phyloP scores from a whole-genome alignment of 179 eudicot species.

The Silene vulgaris region DNA sequence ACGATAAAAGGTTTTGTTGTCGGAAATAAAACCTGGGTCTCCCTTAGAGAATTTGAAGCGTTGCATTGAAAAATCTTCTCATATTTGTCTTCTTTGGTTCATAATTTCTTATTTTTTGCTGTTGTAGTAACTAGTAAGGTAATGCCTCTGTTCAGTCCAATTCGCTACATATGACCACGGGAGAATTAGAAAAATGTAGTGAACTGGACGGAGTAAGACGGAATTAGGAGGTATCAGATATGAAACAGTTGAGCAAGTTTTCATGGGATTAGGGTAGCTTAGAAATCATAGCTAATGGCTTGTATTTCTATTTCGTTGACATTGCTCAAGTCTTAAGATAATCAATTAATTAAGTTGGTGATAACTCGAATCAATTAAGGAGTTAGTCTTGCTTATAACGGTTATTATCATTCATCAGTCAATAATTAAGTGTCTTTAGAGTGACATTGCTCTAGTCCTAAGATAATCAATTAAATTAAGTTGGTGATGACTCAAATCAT shows the following conservation, averaged over 20 bases:
- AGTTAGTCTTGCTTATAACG: too few relatives aligned
- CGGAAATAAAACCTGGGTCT: constrained; percentile 63
- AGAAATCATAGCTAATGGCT: not conserved
- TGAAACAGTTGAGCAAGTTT: too few relatives aligned
- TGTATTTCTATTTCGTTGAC: not conserved
- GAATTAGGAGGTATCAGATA: not conserved
- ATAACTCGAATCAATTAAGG: not conserved
- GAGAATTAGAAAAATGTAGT: too few relatives aligned
- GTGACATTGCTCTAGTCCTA: too few relatives aligned
- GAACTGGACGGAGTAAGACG: not conserved
- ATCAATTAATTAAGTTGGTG: not conserved
- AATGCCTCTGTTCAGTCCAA: too few relatives aligned
- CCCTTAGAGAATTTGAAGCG: constrained; percentile 19
- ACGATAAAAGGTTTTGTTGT: constrained; percentile 32
- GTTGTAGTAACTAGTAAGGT: too few relatives aligned
- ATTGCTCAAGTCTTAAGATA: not conserved
- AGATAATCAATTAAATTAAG: not conserved
- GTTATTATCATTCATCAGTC: too few relatives aligned
- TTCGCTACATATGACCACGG: too few relatives aligned
- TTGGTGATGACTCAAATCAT: not conserved
- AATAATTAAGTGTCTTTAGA: too few relatives aligned
- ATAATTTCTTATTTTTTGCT: too few relatives aligned
- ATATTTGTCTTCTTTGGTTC: too few relatives aligned
- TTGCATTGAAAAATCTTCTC: too few relatives aligned
- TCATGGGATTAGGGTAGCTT: not conserved